Evolutionary conservation across 352 stramenopile species (phyloP), one percentile per base, ranked within the genome.

Genomic region (Phytophthora colocasiae): DNA sequence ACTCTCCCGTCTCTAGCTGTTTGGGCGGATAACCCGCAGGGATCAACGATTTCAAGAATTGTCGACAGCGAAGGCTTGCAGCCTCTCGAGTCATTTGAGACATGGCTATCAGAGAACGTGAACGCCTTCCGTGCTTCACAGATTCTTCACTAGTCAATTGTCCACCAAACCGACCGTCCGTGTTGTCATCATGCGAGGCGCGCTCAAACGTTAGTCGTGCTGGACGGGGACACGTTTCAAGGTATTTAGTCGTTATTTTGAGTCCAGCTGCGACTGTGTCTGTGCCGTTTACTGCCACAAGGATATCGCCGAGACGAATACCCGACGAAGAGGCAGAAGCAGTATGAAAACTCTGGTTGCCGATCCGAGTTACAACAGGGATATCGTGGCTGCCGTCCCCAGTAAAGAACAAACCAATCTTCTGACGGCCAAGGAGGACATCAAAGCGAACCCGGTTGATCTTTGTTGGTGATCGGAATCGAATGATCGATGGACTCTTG

Each of bases 201-300:
- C 81, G 83, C 58, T 90, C 77, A 17, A 92, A 90, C 5, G 73
- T 90, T 45, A 92, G 62, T 24, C 54, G 76, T 41, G 86, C 26
- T 17, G 80, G 80, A 6, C 72, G 69, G 29, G 65, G 65, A 9
- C 73, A 73, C 8, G 64, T 52, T 8, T 68, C 56, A 1, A 90
- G 50, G 36, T 81, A 71, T 40, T 77, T 71, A 46, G 78, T 77
- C 15, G 77, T 69, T 8, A 63, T 39, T 3, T 57, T 57, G 0
- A 92, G 65, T n/a, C 81, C 78, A 47, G 72, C 59, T 5, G 75
- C 53, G 17, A 89, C 58, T 22, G 80, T 55, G n/a, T 84, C 78
- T 19, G 80, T 68, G 19, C 73, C 76, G 39, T 92, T 89, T 9
- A 90, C 80, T 31, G 73, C 80, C 11, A 85, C 71, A 14, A 90